These are phyloP conservation scores for Aspergillus brasiliensis DNA, from an alignment of 2,329 filamentous ascomycete genomes.

Conservation along the genomic window DNA sequence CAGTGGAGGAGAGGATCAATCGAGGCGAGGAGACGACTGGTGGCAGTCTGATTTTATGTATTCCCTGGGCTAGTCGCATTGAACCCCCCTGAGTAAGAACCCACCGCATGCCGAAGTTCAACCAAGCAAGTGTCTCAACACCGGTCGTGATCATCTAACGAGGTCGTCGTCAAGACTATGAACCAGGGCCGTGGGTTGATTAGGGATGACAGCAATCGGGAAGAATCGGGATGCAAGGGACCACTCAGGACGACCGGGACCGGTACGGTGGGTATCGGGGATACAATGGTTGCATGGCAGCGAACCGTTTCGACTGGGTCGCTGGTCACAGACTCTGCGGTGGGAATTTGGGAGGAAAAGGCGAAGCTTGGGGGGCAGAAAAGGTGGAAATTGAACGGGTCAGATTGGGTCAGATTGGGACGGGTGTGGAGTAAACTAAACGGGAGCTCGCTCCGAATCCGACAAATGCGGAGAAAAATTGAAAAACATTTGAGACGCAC, in stretches of 20 bases:
- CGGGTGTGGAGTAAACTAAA: conserved; percentile 19
- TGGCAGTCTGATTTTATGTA: conserved; percentile 36
- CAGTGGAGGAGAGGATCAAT: conserved; percentile 11
- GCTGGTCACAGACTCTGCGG: not conserved
- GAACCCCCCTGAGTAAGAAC: conserved; percentile 35
- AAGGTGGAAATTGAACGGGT: conserved; percentile 13
- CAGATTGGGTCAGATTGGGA: conserved; percentile 5
- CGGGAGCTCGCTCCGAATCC: conserved; percentile 25
- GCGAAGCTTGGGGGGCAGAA: conserved; percentile 27
- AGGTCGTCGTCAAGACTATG: conserved; percentile 24
- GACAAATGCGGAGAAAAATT: conserved; percentile 25
- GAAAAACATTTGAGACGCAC: conserved; percentile 8
- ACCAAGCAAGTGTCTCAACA: conserved; percentile 46
- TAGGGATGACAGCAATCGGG: conserved; percentile 25
- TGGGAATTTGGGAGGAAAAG: conserved; percentile 20
- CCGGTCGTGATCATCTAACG: conserved; percentile 21
- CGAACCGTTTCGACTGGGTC: conserved; percentile 24
- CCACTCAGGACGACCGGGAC: conserved; percentile 26
- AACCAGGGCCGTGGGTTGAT: conserved; percentile 19
- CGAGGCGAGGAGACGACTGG: conserved; percentile 19
- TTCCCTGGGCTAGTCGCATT: conserved; percentile 30
- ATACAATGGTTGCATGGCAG: conserved; percentile 24
- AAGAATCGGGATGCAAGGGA: conserved; percentile 25
- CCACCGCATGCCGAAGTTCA: conserved; percentile 52
- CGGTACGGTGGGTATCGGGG: conserved; percentile 25